These are phyloP conservation scores for Pyrus communis DNA, from an alignment of 306 rosid species.

Conservation along the genomic window DNA sequence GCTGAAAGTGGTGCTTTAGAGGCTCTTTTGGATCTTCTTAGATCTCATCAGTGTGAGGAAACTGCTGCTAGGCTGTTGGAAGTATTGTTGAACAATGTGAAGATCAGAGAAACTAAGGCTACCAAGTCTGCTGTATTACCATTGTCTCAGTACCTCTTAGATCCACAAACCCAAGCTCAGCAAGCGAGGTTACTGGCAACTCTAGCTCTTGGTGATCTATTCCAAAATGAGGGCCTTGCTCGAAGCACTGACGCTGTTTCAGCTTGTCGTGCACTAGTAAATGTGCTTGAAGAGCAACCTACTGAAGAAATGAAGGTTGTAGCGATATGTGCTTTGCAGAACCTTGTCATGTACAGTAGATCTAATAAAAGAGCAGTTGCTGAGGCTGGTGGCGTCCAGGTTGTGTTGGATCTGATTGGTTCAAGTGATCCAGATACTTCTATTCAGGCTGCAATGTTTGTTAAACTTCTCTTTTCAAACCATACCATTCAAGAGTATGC, in stretches of 20 bases:
- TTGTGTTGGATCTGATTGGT: constrained; percentile 90
- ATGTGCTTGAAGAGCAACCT: constrained; percentile 98
- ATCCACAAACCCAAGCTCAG: constrained; percentile 98
- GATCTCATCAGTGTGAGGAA: constrained; percentile 95
- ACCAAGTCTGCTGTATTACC: constrained; percentile 85
- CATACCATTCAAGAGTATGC: constrained; percentile 98
- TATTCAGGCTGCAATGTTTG: constrained; percentile 93
- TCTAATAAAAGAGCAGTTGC: constrained; percentile 97
- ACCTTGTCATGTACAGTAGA: constrained; percentile 96
- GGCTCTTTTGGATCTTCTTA: constrained; percentile 91
- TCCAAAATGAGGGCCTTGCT: constrained; percentile 93
- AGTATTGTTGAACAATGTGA: constrained; percentile 85
- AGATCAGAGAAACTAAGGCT: constrained; percentile 90
- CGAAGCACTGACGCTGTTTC: constrained; percentile 92
- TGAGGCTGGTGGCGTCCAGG: constrained; percentile 99
- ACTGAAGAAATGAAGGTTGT: constrained; percentile 99
- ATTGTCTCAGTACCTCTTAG: constrained; percentile 93
- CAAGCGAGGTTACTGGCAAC: constrained; percentile 94
- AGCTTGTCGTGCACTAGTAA: constrained; percentile 96
- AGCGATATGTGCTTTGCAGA: constrained; percentile 95
- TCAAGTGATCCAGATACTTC: constrained; percentile 92
- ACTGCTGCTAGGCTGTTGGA: constrained; percentile 92
- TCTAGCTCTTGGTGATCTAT: constrained; percentile 95
- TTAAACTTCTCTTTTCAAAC: constrained; percentile 93
- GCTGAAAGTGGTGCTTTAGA: constrained; percentile 99